Evolutionary conservation across 108 stramenopile species (phyloP).

Genomic region (Schizochytrium sp.): DNA sequence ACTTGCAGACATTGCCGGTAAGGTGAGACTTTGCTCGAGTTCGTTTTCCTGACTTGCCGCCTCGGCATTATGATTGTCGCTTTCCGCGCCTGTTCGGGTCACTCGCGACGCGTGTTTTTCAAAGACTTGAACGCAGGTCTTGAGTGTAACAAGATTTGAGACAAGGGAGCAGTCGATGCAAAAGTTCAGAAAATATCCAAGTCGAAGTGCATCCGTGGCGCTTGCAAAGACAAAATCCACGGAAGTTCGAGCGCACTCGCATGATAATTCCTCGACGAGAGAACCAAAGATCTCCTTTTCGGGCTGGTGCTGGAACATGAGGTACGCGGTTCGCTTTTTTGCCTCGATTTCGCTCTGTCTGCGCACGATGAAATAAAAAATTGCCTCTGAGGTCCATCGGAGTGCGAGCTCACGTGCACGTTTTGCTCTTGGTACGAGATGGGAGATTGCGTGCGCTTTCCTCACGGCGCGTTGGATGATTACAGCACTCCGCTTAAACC

Average conservation of each 20-base stretch:
- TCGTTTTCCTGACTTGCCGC: too few relatives aligned
- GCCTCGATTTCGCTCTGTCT: background rate
- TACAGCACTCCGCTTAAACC: background rate
- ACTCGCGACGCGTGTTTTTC: background rate
- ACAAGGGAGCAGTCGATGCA: background rate
- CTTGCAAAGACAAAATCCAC: background rate
- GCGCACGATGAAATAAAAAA: background rate
- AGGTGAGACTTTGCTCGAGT: background rate
- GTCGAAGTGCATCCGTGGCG: background rate
- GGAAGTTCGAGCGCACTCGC: background rate
- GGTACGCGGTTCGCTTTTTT: background rate
- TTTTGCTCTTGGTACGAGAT: background rate
- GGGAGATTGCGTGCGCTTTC: background rate
- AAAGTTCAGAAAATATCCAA: conserved; percentile 6
- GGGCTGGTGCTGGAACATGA: background rate
- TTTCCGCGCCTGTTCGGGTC: background rate
- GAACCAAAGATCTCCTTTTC: background rate
- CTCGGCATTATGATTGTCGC: background rate
- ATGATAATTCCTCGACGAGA: background rate
- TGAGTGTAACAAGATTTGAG: background rate
- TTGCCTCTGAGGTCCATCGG: background rate
- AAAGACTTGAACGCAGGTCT: background rate
- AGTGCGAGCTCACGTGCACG: background rate
- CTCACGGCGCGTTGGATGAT: background rate
- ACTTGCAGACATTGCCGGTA: background rate